phyloP scores from a whole-genome alignment of 2,329 filamentous ascomycete genomes.

The Ascochyta rabiei region DNA sequence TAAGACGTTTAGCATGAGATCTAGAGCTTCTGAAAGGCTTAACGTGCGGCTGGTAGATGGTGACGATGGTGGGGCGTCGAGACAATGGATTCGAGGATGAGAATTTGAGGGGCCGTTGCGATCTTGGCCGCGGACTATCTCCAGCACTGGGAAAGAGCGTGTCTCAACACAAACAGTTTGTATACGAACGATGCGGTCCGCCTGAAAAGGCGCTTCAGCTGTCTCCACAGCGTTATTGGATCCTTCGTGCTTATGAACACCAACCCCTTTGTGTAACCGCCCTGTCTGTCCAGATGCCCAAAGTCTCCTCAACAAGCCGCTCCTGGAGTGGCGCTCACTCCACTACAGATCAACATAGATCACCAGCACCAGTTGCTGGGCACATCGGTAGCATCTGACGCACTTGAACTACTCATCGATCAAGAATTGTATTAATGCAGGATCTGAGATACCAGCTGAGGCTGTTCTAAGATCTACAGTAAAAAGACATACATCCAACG shows the following conservation, averaged over 20 bases:
- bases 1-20: constrained; percentile 10
- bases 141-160: constrained; percentile 10
- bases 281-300: not conserved
- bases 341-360: not conserved
- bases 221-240: constrained; percentile 9
- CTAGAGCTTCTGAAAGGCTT: constrained; percentile 16
- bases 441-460: not conserved
- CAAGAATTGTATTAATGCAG: not conserved
- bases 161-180: constrained; percentile 11
- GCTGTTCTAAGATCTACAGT: not conserved
- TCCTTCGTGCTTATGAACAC: not conserved
- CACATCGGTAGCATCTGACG: not conserved
- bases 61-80: constrained; percentile 11
- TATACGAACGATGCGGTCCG: constrained; percentile 11
- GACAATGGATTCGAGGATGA: constrained; percentile 1
- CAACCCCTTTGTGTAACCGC: not conserved
- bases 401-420: not conserved
- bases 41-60: constrained; percentile 7
- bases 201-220: constrained; percentile 6
- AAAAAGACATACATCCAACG: not conserved
- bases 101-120: constrained; percentile 2
- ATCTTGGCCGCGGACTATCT: constrained; percentile 10
- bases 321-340: not conserved
- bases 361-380: not conserved
- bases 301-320: not conserved